Evolutionary conservation across 345 rosid genomes (phyloP).

Genomic region (Viola odorata): DNA sequence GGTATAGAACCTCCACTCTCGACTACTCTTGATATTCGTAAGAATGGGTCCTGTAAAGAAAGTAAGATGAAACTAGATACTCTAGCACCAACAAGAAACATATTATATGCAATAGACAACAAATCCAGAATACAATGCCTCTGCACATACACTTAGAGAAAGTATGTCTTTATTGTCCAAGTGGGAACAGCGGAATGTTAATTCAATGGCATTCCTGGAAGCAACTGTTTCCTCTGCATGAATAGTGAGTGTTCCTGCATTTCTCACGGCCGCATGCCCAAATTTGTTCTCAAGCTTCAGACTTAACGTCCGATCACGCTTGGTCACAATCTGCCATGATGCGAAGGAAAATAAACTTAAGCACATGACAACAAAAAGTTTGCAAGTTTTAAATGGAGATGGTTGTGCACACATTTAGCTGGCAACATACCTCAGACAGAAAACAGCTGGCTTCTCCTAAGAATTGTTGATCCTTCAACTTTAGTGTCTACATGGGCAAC

Average conservation of each 20-base stretch:
- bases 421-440: slow-evolving; percentile 23
- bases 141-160: slow-evolving; percentile 64
- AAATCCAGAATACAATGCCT: neutral
- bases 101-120: neutral
- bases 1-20: slow-evolving; percentile 53
- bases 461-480: slow-evolving; percentile 63
- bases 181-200: slow-evolving; percentile 41
- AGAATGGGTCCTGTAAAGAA: slow-evolving; percentile 64
- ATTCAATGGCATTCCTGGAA: slow-evolving; percentile 53
- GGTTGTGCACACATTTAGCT: neutral
- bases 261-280: slow-evolving; percentile 33
- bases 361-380: no score
- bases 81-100: neutral
- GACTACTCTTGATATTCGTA: slow-evolving; percentile 65
- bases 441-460: slow-evolving; percentile 74
- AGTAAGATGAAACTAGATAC: slow-evolving; percentile 1
- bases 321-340: slow-evolving; percentile 61
- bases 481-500: slow-evolving; percentile 38
- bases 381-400: neutral
- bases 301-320: slow-evolving; percentile 40
- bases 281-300: slow-evolving; percentile 40
- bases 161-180: slow-evolving; percentile 71
- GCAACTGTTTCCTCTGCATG: slow-evolving; percentile 68
- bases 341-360: neutral
- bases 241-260: slow-evolving; percentile 52